Evolutionary conservation across 306 rosid species (phyloP), one percentile per base, ranked within the genome.

Genomic region (Hippophae rhamnoides): DNA sequence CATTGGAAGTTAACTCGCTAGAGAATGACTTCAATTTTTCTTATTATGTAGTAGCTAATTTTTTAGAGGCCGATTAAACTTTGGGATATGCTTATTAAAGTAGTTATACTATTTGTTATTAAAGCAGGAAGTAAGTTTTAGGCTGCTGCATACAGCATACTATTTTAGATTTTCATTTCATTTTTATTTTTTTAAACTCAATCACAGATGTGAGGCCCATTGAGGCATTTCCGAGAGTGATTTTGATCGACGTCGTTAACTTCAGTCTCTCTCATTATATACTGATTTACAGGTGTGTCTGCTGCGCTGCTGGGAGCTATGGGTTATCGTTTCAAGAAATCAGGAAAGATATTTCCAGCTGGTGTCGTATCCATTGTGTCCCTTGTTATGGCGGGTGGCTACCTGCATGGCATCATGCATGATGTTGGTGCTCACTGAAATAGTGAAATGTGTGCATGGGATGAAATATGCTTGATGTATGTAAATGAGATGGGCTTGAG

Each of bases 281-380:
- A 38, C 52, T 18, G 1, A 52, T 52, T 44, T 69, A 12, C 75
- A 93, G 97, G 97, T 61, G 64, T 93, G 61, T 93, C 97, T 52
- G 95, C 95, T 78, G 83, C 89, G 31, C 97, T 93, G 60, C 77
- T 93, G 62, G 86, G 54, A 41, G 94, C 86, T 74, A 93, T 93
- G 99, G 99, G 99, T 55, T 75, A 94, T 64, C 99, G 99, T 43
- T 93, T 82, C 68, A 88, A 78, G 86, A 84, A 76, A 47, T 93
- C 99, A 8, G 90, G 99, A 66, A 93, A 93, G 84, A 68, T 93
- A 25, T 86, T 93, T 77, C 99, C 99, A 6, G 99, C 99, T 5
- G 99, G 99, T 8, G 86, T 88, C 45, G 94, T 93, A 27, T 84
- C 99, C n/a, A 79, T 93, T 38, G 85, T 89, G 58, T 93, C 99